Percentiles rank a stretch among this genome's conserved stretches.
phyloP scores from a whole-genome alignment of 2,329 filamentous ascomycete species.

The Tetracladium maxilliforme region DNA sequence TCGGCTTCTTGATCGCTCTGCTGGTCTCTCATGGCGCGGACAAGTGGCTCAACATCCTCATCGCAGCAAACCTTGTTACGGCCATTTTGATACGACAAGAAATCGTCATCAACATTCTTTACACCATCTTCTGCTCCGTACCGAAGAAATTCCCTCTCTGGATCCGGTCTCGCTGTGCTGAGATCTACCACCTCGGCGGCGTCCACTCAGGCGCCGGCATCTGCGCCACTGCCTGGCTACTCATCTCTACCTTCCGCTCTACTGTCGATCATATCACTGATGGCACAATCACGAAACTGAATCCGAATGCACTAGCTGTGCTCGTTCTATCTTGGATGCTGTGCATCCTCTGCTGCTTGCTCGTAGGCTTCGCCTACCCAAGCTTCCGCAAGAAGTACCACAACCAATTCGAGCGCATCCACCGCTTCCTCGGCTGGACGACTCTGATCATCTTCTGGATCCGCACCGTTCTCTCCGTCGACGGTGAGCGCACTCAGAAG shows the following conservation, averaged over 20 bases:
- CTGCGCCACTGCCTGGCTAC: constrained; percentile 31
- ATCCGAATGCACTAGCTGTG: no score
- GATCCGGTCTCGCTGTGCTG: no score
- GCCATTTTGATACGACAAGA: constrained; percentile 39
- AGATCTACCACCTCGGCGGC: constrained; percentile 37
- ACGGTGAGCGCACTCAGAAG: constrained; percentile 6
- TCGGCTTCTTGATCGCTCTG: no score
- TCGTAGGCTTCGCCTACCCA: constrained; percentile 34
- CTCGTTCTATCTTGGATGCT: constrained; percentile 24
- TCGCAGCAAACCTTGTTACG: constrained; percentile 30
- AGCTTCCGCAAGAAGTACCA: constrained; percentile 31
- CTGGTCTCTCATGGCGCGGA: no score
- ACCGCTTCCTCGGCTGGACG: constrained; percentile 41
- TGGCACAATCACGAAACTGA: no score
- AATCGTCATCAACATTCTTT: constrained; percentile 34
- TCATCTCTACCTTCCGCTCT: constrained; percentile 23
- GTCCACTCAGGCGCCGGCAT: constrained; percentile 33
- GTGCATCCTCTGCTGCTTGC: constrained; percentile 27
- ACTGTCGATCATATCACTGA: no score
- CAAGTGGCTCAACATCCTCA: no score
- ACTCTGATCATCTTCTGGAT: constrained; percentile 32
- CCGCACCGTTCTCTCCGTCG: constrained; percentile 23
- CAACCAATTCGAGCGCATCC: constrained; percentile 39
- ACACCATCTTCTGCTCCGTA: constrained; percentile 27
- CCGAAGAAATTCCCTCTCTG: no score